Conservation (phyloP, 345 rosid species). For the Rhodamnia argentea region DNA sequence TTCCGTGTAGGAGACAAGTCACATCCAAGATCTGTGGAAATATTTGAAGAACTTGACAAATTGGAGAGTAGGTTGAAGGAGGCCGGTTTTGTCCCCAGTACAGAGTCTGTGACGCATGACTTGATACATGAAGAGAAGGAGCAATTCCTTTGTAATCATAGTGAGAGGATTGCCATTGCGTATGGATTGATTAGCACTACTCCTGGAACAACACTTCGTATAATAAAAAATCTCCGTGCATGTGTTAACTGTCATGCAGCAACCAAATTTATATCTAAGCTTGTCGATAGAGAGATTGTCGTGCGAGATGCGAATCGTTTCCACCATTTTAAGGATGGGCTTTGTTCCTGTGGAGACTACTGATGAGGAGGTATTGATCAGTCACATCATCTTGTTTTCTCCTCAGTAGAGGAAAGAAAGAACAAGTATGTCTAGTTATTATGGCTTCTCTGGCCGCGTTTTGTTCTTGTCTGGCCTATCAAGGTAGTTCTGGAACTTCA, state of each 20-base stretch:
- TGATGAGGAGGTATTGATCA: constrained; percentile 4
- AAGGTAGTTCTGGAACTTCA: neutral
- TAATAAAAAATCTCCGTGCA: constrained; percentile 8
- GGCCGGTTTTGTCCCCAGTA: constrained; percentile 7
- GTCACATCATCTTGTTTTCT: neutral
- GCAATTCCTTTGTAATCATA: constrained; percentile 6
- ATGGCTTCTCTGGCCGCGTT: neutral
- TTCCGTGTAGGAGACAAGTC: constrained; percentile 12
- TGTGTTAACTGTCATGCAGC: constrained; percentile 13
- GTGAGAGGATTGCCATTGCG: constrained; percentile 11
- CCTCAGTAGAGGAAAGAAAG: neutral
- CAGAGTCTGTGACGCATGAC: constrained; percentile 8
- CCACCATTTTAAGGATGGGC: constrained; percentile 13
- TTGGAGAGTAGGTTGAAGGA: constrained; percentile 8
- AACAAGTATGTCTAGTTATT: neutral
- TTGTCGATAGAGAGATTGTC: constrained; percentile 6
- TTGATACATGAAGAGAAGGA: constrained; percentile 14
- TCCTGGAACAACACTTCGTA: constrained; percentile 9
- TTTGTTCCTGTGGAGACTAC: constrained; percentile 10
- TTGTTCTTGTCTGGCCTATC: neutral
- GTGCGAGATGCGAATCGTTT: constrained; percentile 13
- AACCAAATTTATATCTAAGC: constrained; percentile 10
- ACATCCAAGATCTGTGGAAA: constrained; percentile 6
- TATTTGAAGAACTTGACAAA: constrained; percentile 8
- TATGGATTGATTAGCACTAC: constrained; percentile 12